Conservation (phyloP, 345 rosid species). For the Physaria fendleri region DNA sequence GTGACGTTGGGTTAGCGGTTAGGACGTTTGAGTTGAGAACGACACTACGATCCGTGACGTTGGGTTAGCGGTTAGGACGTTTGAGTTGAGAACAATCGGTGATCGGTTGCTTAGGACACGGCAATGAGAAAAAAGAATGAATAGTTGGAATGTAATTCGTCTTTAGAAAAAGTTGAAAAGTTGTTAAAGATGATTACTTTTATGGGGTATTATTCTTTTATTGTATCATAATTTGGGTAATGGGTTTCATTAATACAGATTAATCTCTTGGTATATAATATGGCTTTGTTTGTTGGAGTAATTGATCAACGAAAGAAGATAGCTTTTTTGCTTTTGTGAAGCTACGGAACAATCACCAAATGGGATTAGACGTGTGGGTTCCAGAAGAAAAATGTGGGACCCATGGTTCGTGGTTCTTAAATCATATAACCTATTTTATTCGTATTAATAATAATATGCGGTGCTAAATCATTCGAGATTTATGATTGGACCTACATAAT, state of each 20-base stretch:
- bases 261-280: background rate
- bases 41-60: slow-evolving; percentile 61
- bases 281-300: background rate
- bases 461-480: background rate
- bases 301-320: background rate
- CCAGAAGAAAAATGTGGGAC: background rate
- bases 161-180: background rate
- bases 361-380: slow-evolving; percentile 14
- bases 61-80: slow-evolving; percentile 50
- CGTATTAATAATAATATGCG: slow-evolving; percentile 1
- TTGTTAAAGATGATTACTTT: background rate
- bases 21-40: slow-evolving; percentile 66
- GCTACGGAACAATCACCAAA: slow-evolving; percentile 9
- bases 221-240: slow-evolving; percentile 18
- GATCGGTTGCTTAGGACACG: slow-evolving; percentile 49
- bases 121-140: slow-evolving; percentile 36
- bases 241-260: slow-evolving; percentile 11
- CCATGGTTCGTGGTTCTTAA: slow-evolving; percentile 19
- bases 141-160: background rate
- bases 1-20: slow-evolving; percentile 42
- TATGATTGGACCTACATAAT: too few relatives aligned
- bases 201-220: slow-evolving; percentile 21
- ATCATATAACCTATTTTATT: too few relatives aligned
- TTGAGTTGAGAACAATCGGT: slow-evolving; percentile 69
- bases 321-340: slow-evolving; percentile 6